phyloP scores from a whole-genome alignment of 208 protist genomes.

The Acanthamoeba lenticulata region DNA sequence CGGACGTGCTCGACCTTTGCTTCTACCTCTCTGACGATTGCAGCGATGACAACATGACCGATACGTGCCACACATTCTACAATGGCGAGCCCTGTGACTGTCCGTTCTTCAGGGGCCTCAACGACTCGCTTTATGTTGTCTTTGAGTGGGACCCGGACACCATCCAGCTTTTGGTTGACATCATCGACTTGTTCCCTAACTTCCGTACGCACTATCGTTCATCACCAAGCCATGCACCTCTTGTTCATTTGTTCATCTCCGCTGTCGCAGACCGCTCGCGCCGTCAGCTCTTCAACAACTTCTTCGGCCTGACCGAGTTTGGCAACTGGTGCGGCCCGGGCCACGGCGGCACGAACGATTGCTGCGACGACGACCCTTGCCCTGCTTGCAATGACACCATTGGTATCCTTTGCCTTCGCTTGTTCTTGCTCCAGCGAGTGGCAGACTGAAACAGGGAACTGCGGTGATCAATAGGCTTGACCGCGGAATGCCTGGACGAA shows the following conservation, averaged over 20 bases:
- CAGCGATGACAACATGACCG: background rate
- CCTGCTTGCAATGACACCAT: background rate
- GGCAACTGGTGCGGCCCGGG: constrained; percentile 56
- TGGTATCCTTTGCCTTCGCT: background rate
- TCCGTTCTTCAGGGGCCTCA: background rate
- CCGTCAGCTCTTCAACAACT: constrained; percentile 22
- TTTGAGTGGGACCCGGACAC: background rate
- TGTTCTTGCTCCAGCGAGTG: too few relatives aligned
- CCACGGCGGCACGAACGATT: constrained; percentile 16
- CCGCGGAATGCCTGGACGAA: background rate
- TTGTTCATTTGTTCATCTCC: background rate
- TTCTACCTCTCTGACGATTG: background rate
- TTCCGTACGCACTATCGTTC: background rate
- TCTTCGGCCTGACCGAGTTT: background rate
- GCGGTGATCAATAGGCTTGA: too few relatives aligned
- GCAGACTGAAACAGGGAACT: too few relatives aligned
- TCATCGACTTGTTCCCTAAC: background rate
- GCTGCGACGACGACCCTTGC: constrained; percentile 7
- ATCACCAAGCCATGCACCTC: background rate
- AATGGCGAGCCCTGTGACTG: background rate
- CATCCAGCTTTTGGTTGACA: background rate
- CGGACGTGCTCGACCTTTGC: background rate
- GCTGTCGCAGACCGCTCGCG: background rate
- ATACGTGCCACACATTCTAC: background rate
- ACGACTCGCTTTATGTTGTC: background rate